Evolutionary conservation across 2,329 filamentous ascomycete species (phyloP).

Genomic region (Neoarthrinium moseri): DNA sequence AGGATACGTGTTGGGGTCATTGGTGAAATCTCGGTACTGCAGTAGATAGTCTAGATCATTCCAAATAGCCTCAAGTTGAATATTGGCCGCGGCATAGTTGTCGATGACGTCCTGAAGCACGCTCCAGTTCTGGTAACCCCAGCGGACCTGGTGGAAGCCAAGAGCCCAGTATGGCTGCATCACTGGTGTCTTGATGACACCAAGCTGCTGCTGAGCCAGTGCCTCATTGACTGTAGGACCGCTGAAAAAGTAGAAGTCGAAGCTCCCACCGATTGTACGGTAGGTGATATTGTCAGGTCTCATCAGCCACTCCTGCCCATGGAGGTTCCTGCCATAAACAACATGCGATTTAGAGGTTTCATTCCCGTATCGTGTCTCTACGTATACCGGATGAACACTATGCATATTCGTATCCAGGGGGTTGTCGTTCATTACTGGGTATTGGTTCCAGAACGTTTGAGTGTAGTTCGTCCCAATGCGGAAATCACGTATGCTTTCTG

Average conservation of each 20-base stretch:
- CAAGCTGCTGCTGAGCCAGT: constrained; percentile 67
- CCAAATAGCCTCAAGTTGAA: constrained; percentile 75
- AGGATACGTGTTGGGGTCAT: constrained; percentile 55
- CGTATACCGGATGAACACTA: constrained; percentile 74
- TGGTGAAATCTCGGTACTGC: constrained; percentile 59
- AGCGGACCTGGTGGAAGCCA: constrained; percentile 81
- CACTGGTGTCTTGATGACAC: constrained; percentile 66
- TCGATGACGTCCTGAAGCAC: constrained; percentile 64
- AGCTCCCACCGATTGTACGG: constrained; percentile 70
- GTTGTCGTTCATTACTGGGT: constrained; percentile 67
- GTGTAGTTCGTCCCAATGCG: constrained; percentile 73
- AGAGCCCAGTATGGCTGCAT: constrained; percentile 83
- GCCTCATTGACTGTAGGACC: constrained; percentile 69
- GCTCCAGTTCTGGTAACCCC: constrained; percentile 77
- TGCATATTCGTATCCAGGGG: constrained; percentile 69
- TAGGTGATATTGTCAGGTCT: constrained; percentile 65
- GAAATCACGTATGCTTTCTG: constrained; percentile 70
- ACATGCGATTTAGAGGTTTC: constrained; percentile 73
- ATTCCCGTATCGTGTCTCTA: constrained; percentile 70
- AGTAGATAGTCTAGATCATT: constrained; percentile 72
- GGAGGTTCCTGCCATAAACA: constrained; percentile 73
- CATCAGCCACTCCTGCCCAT: constrained; percentile 72
- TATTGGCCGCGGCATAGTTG: constrained; percentile 61
- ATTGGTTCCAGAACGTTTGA: constrained; percentile 43
- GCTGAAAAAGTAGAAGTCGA: constrained; percentile 74